Base-by-base conservation (phyloP, 2,329 filamentous ascomycete species). In the Colletotrichum simmondsii region DNA sequence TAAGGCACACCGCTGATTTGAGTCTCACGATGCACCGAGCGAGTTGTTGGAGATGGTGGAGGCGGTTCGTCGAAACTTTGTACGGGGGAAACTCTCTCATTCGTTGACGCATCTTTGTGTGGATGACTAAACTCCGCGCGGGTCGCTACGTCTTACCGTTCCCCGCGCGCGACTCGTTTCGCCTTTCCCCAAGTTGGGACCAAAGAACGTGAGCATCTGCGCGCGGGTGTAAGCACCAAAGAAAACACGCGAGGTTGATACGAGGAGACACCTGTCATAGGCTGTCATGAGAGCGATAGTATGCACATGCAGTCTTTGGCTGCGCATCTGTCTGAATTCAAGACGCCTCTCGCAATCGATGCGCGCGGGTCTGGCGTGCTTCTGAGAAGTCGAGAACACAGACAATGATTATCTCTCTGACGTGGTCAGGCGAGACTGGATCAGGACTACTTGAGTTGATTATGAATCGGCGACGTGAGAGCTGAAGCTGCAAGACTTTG, bases 101-200 rank as follows among this genome's bases (percentile, higher is more conserved):
- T 12, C 24, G 42, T 6, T 22, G 46, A n/a, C 19, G 46, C 22
- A 19, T 5, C 19, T 12, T 7, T 24, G 22, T 53, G 14, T 7
- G 46, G 12, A 46, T 65, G 49, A 65, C 62, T 56, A 56, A 71
- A 8, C 19, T 12, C 68, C 62, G 65, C 68, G 49, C 46, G 64
- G 22, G 28, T 71, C 68, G 65, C 56, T 28, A n/a, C 57, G 57
- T 22, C 57, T 61, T 71, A 54, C 52, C 26, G 26, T 49, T 30
- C n/a, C 2, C 24, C 42, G n/a, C 16, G 16, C 5, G 8, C 3
- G 16, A 11, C 52, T 52, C 57, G 37, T 52, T 16, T 64, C 59
- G 65, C 37, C 70, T 59, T 69, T 46, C 65, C 64, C 35, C 12
- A 6, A 65, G 6, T 22, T 56, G n/a, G 30, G 24, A 56, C 16